Evolutionary conservation across 768 basidiomycete species (phyloP), one percentile per base, ranked within the genome.

Genomic region (Lyophyllum decastes): DNA sequence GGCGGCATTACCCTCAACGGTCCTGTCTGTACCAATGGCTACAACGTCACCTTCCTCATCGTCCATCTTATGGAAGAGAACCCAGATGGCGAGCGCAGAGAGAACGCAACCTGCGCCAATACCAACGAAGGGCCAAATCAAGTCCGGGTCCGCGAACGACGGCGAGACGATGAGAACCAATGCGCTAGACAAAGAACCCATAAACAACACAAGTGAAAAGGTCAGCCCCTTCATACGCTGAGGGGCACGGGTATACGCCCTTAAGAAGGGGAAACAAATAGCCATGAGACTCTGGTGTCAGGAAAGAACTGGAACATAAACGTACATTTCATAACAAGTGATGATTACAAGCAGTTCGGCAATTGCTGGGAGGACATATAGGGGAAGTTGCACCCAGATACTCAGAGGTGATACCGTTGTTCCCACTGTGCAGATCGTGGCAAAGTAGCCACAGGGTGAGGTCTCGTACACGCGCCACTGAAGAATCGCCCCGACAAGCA

Each of bases 211-310:
- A 45, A 72, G 49, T n/a, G 72, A 68, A 66, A 76, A 76, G 27
- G 79, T 71, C 44, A 79, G 68, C 4, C 75, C 75, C 51, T 76
- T 72, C 77, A 79, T 80, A 52, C 72, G 69, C 53, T 72, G 73
- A 21, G 78, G 78, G 5, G 77, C 78, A 53, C 77, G 74, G 34
- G 70, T 73, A 66, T 73, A 78, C 19, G 75, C 76, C 54, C 61
- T 63, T n/a, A n/a, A n/a, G n/a, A n/a, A n/a, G 27, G 53, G 33
- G 16, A 1, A n/a, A n/a, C n/a, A n/a, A 34, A 24, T 5, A n/a
- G n/a, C n/a, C 27, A 21, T 30, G 17, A 50, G 30, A 2, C n/a
- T 30, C 7, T 19, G 38, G 22, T 25, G 10, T 10, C 2, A 16
- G 27, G 17, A 17, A 10, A 54, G 14, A 3, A 10, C 45, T 30